phyloP scores from a whole-genome alignment of 2,329 filamentous ascomycete genomes.

The Lasiodiplodia citricola region DNA sequence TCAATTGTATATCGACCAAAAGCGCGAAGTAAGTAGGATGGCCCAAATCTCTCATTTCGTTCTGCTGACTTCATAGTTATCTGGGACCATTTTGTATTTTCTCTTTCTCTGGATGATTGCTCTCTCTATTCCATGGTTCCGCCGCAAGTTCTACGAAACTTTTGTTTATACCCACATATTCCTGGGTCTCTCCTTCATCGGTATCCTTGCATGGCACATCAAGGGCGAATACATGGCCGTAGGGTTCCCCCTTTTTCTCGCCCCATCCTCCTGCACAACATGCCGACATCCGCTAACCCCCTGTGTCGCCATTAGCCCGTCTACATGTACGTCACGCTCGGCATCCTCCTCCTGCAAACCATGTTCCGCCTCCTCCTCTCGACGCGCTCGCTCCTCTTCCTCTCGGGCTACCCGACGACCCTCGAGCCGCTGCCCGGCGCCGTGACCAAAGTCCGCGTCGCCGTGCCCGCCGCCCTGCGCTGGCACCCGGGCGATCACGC shows the following conservation, averaged over 20 bases:
- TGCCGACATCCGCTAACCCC: background rate
- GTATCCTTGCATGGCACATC: conserved; percentile 37
- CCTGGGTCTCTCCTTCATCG: conserved; percentile 33
- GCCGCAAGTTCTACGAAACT: conserved; percentile 33
- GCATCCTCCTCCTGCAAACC: conserved; percentile 30
- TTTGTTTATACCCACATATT: conserved; percentile 36
- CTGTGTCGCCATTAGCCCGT: conserved; percentile 24
- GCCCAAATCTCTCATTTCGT: too few relatives aligned
- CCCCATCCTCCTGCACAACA: background rate
- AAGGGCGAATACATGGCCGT: conserved; percentile 32
- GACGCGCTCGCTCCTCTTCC: background rate
- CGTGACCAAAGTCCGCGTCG: conserved; percentile 33
- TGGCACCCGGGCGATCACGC: conserved; percentile 66
- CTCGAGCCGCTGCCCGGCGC: conserved; percentile 32
- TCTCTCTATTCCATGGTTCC: conserved; percentile 36
- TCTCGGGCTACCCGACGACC: conserved; percentile 32
- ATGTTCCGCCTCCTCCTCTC: conserved; percentile 28
- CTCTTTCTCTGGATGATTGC: conserved; percentile 33
- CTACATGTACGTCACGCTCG: conserved; percentile 37
- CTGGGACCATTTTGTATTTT: conserved; percentile 31
- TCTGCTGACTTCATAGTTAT: conserved; percentile 24
- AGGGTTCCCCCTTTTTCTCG: background rate
- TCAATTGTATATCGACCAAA: conserved; percentile 29
- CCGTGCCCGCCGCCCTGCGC: conserved; percentile 29
- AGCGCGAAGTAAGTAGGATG: conserved; percentile 28